Evolutionary conservation across 2,329 filamentous ascomycete species (phyloP), one percentile per base, ranked within the genome.

Genomic region (Diaporthe nobilis): DNA sequence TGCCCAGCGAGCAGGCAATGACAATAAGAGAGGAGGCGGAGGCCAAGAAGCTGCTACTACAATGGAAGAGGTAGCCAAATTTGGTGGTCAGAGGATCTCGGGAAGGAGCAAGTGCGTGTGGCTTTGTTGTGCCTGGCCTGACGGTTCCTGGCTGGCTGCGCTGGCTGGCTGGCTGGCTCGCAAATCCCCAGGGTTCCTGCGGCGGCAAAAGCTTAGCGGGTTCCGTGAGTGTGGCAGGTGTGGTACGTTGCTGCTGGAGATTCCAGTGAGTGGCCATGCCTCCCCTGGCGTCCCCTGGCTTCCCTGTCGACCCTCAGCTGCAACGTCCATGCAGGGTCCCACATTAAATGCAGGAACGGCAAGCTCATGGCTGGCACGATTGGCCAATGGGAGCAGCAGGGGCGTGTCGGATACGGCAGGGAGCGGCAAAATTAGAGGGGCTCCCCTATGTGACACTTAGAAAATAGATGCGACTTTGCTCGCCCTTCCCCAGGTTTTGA

Each of bases 401-500:
- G 34, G 34, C n/a, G 65, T 42, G 65, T 70, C 65, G 34, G 65
- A 55, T 53, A 34, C 65, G 65, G 65, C 55, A 70, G 49, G 34
- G 49, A 55, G 65, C 65, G 51, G 51, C 71, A 65, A 73, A 28
- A 73, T 73, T 15, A 57, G 71, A 73, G 71, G 71, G 71, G 71
- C 51, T 44, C 37, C 47, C 71, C 37, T 73, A 31, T 65, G 58
- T 73, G 44, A 73, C 58, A 65, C 34, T 25, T 42, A 44, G 58
- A 55, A 65, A 44, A 65, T 71, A 71, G 42, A 63, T 72, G 28
- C 57, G 58, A 61, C 47, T n/a, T n/a, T 58, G 28, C 44, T 28
- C 10, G 22, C 71, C 57, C 58, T 61, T 51, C 44, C 71, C 71
- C 57, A 72, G 71, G 57, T 72, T 72, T 72, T 61, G 55, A 72